Base-by-base conservation (phyloP, 805 yeast species). In the Yamadazyma scolyti region DNA sequence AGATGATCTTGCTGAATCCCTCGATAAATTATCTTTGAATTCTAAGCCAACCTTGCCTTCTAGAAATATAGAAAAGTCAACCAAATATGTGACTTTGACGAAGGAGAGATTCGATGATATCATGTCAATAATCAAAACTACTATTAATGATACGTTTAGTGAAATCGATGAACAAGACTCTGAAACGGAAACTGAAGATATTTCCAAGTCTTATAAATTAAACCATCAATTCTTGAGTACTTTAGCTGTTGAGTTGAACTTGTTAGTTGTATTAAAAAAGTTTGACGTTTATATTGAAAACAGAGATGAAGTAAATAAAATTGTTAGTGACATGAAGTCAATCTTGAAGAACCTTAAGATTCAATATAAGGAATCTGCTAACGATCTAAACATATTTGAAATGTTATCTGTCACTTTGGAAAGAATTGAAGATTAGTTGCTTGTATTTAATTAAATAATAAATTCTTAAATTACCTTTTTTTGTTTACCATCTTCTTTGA, bases 201-300 rank as follows among this genome's bases (percentile, higher is more conserved):
- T 18, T 36, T 41, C 34, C 18, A 44, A 37, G 34, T 34, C 33
- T 12, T 42, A 30, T 15, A 44, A 22, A 19, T 11, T 56, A 10
- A 48, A 56, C 27, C 46, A 49, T 10, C 28, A 37, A 4, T 47
- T 52, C 11, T 53, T 75, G 23, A 62, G 72, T 23, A 57, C 71
- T 3, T 50, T 82, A 6, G 55, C 78, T 23, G 72, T 79, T 4
- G 77, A 70, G 52, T 53, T 82, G 41, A 81, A 81, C 46, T 64
- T 83, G 33, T 61, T 71, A 28, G 54, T 62, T 3, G 57, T 55
- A 2, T 33, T 62, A 20, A 58, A 56, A 32, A 39, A 37, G 4
- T 44, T 54, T 23, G 44, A 50, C 4, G 26, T 38, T 3, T 39
- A 54, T 6, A 22, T 38, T 7, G 28, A 39, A 6, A 40, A 48